Percentiles rank a stretch among this genome's conserved stretches.
phyloP scores from a whole-genome alignment of 1,139 yeast genomes.

The Blastobotrys proliferans region DNA sequence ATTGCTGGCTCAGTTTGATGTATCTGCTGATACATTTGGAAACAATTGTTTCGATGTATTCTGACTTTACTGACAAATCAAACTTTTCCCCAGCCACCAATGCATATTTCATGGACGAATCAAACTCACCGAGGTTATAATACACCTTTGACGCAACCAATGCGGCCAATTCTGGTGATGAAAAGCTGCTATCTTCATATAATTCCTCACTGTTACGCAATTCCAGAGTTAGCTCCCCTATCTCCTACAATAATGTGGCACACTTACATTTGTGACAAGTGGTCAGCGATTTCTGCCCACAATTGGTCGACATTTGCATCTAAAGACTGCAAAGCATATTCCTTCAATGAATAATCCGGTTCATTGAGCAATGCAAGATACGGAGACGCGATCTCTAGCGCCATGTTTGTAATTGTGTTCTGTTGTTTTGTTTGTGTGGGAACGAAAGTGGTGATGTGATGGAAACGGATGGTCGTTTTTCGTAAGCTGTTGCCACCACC shows the following conservation, averaged over 20 bases:
- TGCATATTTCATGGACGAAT: slow-evolving; percentile 83
- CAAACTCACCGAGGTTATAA: slow-evolving; percentile 92
- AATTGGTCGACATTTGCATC: slow-evolving; percentile 81
- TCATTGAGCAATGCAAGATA: slow-evolving; percentile 85
- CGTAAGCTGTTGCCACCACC: no score
- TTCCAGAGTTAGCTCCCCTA: no score
- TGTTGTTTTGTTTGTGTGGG: slow-evolving; percentile 1
- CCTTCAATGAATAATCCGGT: slow-evolving; percentile 69
- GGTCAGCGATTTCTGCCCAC: slow-evolving; percentile 98
- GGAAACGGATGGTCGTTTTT: no score
- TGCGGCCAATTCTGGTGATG: slow-evolving; percentile 81
- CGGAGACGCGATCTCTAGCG: slow-evolving; percentile 59
- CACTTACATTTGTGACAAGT: slow-evolving; percentile 58
- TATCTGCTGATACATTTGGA: slow-evolving; percentile 88
- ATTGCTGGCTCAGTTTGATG: slow-evolving; percentile 57
- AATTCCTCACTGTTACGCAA: slow-evolving; percentile 58
- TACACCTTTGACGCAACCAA: slow-evolving; percentile 90
- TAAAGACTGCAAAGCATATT: slow-evolving; percentile 79
- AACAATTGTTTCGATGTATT: slow-evolving; percentile 88
- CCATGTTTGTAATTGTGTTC: slow-evolving; percentile 10
- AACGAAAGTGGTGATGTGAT: not conserved
- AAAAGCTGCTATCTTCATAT: slow-evolving; percentile 78
- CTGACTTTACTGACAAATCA: slow-evolving; percentile 60
- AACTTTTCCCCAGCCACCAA: slow-evolving; percentile 80
- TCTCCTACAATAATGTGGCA: no score